Base-by-base conservation (phyloP, 257 asterid species). In the Fraxinus excelsior region DNA sequence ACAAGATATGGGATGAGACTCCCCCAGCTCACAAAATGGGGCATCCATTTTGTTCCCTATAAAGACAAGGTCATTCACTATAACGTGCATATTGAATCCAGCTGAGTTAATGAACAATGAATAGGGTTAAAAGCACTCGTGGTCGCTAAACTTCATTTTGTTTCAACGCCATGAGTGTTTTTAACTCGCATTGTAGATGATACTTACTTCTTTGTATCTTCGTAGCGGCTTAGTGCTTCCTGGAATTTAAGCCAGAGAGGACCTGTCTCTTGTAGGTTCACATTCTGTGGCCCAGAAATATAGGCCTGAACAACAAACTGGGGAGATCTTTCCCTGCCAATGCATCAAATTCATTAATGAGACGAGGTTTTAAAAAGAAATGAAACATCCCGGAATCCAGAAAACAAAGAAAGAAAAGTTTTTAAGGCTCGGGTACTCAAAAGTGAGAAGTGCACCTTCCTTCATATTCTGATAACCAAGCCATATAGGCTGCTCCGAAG, bases 401-500 rank as follows among this genome's bases (percentile, higher is more conserved):
- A 35, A 40, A 32, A 5, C 46, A 70, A 29, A 53, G 56, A 70
- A 29, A 53, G 56, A 34, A 69, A 31, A 18, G 10, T 51, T 69
- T 65, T 8, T 21, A 66, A 38, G 40, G 64, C 66, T 18, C 5
- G 25, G 44, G 14, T 23, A 21, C 8, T 3, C 14, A 9, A 62
- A 62, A 71, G n/a, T 4, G 53, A 28, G 56, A 70, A 28, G 42
- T 74, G 28, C 82, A 95, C 99, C 94, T 90, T 85, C 97, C 97
- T 73, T 95, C 94, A n/a, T 95, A 95, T 66, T 93, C 85, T 68
- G 97, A 90, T 76, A 95, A 78, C 98, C 97, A 95, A 68, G 84
- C 83, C 86, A 95, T 79, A 79, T 95, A 95, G 77, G 98, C 98
- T 25, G 98, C 93, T 75, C 99, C 99, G 44, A 95, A 93, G 91